These are phyloP conservation scores for Moesziomyces sp. DNA, from an alignment of 1,284 basidiomycete species.

Conservation along the genomic window DNA sequence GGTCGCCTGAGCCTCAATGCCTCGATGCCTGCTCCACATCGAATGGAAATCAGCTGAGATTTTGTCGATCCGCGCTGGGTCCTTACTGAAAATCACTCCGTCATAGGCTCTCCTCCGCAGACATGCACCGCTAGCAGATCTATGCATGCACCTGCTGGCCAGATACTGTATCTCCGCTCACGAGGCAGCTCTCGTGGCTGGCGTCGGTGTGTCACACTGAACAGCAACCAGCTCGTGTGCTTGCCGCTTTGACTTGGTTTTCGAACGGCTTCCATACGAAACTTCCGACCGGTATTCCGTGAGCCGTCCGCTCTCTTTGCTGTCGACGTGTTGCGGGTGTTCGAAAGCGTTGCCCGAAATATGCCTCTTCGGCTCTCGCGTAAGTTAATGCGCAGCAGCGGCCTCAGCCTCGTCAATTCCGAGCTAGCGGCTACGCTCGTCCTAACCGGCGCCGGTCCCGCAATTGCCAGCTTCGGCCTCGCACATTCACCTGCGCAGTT, in stretches of 20 bases:
- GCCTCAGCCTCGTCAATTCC: too few relatives aligned
- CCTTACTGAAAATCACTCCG: neutral
- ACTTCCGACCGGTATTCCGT: too few relatives aligned
- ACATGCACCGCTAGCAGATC: neutral
- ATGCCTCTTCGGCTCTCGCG: neutral
- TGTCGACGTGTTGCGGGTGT: too few relatives aligned
- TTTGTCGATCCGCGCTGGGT: neutral
- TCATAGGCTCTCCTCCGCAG: neutral
- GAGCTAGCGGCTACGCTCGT: neutral
- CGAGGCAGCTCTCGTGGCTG: too few relatives aligned
- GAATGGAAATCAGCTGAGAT: neutral
- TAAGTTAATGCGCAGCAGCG: too few relatives aligned
- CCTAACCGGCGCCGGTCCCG: neutral
- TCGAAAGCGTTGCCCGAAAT: constrained; percentile 7
- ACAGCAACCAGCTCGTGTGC: too few relatives aligned
- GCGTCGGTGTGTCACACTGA: constrained; percentile 3
- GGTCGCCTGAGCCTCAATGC: neutral
- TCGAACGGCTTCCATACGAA: constrained; percentile 7
- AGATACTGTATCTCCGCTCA: too few relatives aligned
- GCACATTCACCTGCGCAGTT: neutral
- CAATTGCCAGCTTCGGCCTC: too few relatives aligned
- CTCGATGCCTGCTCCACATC: neutral
- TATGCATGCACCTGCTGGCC: neutral
- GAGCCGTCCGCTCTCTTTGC: too few relatives aligned
- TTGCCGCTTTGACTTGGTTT: neutral